Percentiles rank a stretch among this genome's conserved stretches.
These are phyloP conservation scores for Tephrocybe sp. DNA, from an alignment of 768 basidiomycete species.

Conservation along the genomic window DNA sequence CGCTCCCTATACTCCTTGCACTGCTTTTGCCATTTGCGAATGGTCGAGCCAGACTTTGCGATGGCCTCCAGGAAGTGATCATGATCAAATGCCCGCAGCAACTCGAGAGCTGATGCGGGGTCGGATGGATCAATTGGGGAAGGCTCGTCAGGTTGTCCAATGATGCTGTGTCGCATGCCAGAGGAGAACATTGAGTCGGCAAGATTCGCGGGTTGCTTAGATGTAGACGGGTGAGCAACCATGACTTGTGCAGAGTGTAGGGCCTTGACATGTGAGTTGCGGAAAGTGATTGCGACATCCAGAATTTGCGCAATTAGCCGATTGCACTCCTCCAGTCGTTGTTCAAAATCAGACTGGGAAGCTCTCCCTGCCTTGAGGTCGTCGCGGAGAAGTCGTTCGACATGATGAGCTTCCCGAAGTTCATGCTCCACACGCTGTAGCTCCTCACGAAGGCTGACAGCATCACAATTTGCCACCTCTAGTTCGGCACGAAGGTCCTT, in stretches of 20 bases:
- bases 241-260: constrained; percentile 60
- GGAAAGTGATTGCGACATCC: constrained; percentile 75
- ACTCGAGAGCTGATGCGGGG: constrained; percentile 64
- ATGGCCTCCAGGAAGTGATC: constrained; percentile 84
- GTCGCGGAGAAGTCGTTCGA: constrained; percentile 68
- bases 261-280: constrained; percentile 73
- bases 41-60: constrained; percentile 76
- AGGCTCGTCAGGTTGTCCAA: constrained; percentile 57
- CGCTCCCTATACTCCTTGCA: constrained; percentile 94
- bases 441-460: constrained; percentile 68
- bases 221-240: constrained; percentile 46
- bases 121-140: constrained; percentile 79
- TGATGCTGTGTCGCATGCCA: constrained; percentile 52
- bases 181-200: constrained; percentile 50
- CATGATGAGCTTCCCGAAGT: constrained; percentile 61
- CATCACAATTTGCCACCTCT: constrained; percentile 67
- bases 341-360: constrained; percentile 67
- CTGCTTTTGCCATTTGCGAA: constrained; percentile 96
- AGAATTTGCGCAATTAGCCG: constrained; percentile 80
- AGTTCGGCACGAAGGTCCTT: constrained; percentile 59
- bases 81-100: constrained; percentile 74
- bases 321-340: constrained; percentile 59
- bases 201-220: constrained; percentile 43
- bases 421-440: constrained; percentile 69
- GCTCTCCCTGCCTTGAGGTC: constrained; percentile 69